phyloP scores from a whole-genome alignment of 2,329 filamentous ascomycete genomes.

The Fusarium domesticum region DNA sequence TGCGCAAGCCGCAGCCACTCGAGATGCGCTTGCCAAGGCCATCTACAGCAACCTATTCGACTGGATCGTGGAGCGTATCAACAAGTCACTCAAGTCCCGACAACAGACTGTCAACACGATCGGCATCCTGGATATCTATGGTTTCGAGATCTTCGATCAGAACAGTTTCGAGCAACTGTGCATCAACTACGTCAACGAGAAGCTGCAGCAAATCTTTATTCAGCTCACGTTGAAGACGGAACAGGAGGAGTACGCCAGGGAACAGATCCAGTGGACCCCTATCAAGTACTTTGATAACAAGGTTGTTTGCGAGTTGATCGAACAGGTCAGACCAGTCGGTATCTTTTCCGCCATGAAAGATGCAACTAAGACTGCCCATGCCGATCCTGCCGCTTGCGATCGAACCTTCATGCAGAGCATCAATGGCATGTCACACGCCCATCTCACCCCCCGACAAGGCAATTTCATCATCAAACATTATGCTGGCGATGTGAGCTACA shows the following conservation, averaged over 20 bases:
- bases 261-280: slow-evolving; percentile 97
- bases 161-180: slow-evolving; percentile 99
- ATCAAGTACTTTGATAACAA: slow-evolving; percentile 99
- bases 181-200: slow-evolving; percentile 99
- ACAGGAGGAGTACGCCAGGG: slow-evolving; percentile 93
- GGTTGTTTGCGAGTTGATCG: slow-evolving; percentile 95
- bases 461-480: slow-evolving; percentile 99
- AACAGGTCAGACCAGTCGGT: slow-evolving; percentile 83
- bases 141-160: slow-evolving; percentile 98
- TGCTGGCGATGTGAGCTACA: slow-evolving; percentile 92
- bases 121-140: slow-evolving; percentile 97
- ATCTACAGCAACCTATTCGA: slow-evolving; percentile 98
- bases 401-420: slow-evolving; percentile 92
- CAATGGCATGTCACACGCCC: slow-evolving; percentile 85
- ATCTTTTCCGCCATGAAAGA: slow-evolving; percentile 96
- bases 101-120: slow-evolving; percentile 78
- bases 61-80: slow-evolving; percentile 94
- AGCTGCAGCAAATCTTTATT: slow-evolving; percentile 98
- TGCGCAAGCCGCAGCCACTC: slow-evolving; percentile 78
- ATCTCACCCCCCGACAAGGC: slow-evolving; percentile 87
- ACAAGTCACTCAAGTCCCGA: slow-evolving; percentile 78
- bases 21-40: slow-evolving; percentile 90
- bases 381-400: slow-evolving; percentile 90
- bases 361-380: slow-evolving; percentile 96
- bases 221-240: slow-evolving; percentile 94